Conservation (phyloP, 2,329 filamentous ascomycete species). For the Delphinella strobiligena region DNA sequence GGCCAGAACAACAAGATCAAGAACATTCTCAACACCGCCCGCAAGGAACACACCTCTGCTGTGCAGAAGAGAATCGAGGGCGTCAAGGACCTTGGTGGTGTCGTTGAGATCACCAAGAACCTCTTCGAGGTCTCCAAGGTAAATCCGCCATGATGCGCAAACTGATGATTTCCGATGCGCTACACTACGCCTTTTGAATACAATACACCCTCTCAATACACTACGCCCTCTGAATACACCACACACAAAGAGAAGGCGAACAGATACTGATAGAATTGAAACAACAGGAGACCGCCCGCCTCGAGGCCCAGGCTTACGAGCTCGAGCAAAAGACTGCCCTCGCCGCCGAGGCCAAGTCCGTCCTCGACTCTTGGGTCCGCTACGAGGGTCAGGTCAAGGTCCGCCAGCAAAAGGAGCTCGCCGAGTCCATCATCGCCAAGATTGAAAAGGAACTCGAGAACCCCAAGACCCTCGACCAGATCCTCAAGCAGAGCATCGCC, state of each 20-base stretch:
- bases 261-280: background rate
- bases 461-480: slow-evolving; percentile 94
- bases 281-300: slow-evolving; percentile 78
- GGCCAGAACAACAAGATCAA: slow-evolving; percentile 84
- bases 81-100: slow-evolving; percentile 86
- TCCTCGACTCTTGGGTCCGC: slow-evolving; percentile 96
- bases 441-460: slow-evolving; percentile 98
- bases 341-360: slow-evolving; percentile 82
- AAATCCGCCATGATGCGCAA: slow-evolving; percentile 17
- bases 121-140: slow-evolving; percentile 98
- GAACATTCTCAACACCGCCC: slow-evolving; percentile 85
- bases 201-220: background rate
- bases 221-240: background rate
- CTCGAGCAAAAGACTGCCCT: slow-evolving; percentile 93
- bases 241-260: background rate
- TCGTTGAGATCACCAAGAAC: slow-evolving; percentile 93
- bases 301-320: slow-evolving; percentile 93
- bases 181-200: too few species aligned
- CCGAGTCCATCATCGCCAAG: slow-evolving; percentile 87
- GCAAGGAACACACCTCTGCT: slow-evolving; percentile 87
- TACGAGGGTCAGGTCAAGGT: slow-evolving; percentile 99
- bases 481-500: slow-evolving; percentile 88
- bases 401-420: slow-evolving; percentile 93
- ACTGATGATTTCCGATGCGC: too few species aligned
- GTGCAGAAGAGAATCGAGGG: slow-evolving; percentile 90